Conservation (phyloP, 352 stramenopile species). For the Phytophthora agathidicida region DNA sequence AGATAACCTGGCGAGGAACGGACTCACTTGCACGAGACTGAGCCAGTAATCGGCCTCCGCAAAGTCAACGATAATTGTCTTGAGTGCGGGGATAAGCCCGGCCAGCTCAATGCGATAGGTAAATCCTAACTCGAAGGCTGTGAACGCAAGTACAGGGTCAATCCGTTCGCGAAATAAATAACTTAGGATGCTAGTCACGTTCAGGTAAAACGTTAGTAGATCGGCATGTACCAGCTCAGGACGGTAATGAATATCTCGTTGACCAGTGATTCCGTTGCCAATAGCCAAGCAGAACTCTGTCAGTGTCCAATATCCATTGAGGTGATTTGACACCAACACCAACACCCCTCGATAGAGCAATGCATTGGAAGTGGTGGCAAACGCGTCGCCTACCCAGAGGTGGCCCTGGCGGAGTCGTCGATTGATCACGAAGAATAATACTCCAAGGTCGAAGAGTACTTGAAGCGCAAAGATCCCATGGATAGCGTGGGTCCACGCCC, state of each 20-base stretch:
- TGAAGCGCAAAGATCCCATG: slow-evolving; percentile 41
- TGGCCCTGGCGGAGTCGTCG: slow-evolving; percentile 27
- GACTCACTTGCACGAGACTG: slow-evolving; percentile 11
- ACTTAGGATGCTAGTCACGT: slow-evolving; percentile 23
- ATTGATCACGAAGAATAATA: slow-evolving; percentile 41
- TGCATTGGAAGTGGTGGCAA: slow-evolving; percentile 39
- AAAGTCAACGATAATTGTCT: slow-evolving; percentile 19
- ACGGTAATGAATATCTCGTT: slow-evolving; percentile 7
- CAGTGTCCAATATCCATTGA: slow-evolving; percentile 47
- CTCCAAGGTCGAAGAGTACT: slow-evolving; percentile 31
- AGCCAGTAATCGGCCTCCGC: slow-evolving; percentile 16
- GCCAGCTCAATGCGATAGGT: slow-evolving; percentile 19
- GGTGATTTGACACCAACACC: slow-evolving; percentile 29
- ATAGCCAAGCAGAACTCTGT: slow-evolving; percentile 40
- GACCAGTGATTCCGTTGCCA: slow-evolving; percentile 11
- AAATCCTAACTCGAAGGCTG: slow-evolving; percentile 24
- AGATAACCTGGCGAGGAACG: slow-evolving; percentile 13
- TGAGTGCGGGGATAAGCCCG: slow-evolving; percentile 11
- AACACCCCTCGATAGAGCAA: slow-evolving; percentile 29
- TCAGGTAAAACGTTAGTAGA: slow-evolving; percentile 37
- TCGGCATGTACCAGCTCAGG: slow-evolving; percentile 28
- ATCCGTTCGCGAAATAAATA: slow-evolving; percentile 36
- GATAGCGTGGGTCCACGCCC: slow-evolving; percentile 47
- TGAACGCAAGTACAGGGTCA: slow-evolving; percentile 32
- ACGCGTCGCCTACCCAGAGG: slow-evolving; percentile 49